Base-by-base conservation (phyloP, 306 rosid genomes). In the Vigna unguiculata region DNA sequence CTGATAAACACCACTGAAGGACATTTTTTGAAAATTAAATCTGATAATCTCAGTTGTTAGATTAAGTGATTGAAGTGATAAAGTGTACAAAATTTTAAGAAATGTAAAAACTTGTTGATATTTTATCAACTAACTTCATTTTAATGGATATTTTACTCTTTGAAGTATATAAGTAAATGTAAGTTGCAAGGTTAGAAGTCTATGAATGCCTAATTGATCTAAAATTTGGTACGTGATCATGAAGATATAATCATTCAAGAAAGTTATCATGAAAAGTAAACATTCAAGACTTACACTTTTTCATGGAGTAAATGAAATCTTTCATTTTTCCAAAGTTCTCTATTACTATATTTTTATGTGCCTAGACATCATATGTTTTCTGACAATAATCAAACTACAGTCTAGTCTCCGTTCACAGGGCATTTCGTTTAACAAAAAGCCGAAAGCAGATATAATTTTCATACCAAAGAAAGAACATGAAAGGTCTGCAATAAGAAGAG, bases 341-440 rank as follows among this genome's bases (percentile, higher is more conserved):
- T 25, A 24, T 22, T 11, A 14, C 20, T 58, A 58, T 63, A 75
- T 22, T 63, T 49, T 19, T 63, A 76, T 24, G 6, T 21, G 28
- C 38, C 68, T 54, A 28, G 38, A 67, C 67, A 77, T 25, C 41
- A 21, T 25, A 55, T 46, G 36, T 16, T 68, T 54, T 19, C 49
- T 20, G 28, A 19, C 6, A 58, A 71, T 36, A 65, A 22, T 61
- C 47, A 66, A 78, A 48, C 45, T 15, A 73, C 45, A 60, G 66
- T 48, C 14, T 40, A 40, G 4, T 40, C 45, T 48, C 22, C 40
- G 8, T 34, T 21, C 28, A 28, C 45, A 74, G 24, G 17, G n/a
- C 54, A 61, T 36, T 36, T 10, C 25, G 53, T 78, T 67, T 58
- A 58, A 69, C 69, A 34, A 49, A 59, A 69, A 74, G 75, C 43